These are phyloP conservation scores for Ligustrum vulgare DNA, from an alignment of 257 asterid genomes.

Conservation along the genomic window DNA sequence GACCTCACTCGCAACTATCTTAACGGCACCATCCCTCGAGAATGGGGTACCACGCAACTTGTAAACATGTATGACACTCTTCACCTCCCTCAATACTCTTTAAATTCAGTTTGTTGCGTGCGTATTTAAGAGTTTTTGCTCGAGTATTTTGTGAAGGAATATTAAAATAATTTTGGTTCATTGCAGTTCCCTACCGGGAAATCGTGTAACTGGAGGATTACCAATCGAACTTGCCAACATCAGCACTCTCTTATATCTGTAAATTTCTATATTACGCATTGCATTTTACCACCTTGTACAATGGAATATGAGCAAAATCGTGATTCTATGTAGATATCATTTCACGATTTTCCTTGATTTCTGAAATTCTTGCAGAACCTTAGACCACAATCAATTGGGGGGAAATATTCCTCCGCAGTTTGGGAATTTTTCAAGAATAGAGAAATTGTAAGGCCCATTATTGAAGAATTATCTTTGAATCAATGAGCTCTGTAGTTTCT, in stretches of 20 bases:
- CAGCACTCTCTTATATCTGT: slow-evolving; percentile 57
- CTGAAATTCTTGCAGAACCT: slow-evolving; percentile 26
- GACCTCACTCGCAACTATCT: slow-evolving; percentile 71
- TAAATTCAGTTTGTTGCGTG: background rate
- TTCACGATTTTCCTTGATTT: background rate
- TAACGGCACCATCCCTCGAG: slow-evolving; percentile 62
- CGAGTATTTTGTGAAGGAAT: background rate
- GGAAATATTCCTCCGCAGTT: slow-evolving; percentile 71
- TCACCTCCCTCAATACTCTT: background rate
- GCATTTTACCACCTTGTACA: background rate
- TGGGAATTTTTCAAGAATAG: slow-evolving; percentile 48
- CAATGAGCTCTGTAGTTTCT: background rate
- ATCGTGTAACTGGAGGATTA: slow-evolving; percentile 57
- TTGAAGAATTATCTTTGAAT: background rate
- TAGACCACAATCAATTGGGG: slow-evolving; percentile 64
- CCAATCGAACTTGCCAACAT: slow-evolving; percentile 63
- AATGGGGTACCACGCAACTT: slow-evolving; percentile 76
- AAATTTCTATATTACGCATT: slow-evolving; percentile 20
- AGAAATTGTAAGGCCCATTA: slow-evolving; percentile 47
- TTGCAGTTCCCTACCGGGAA: slow-evolving; percentile 62
- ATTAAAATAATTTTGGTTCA: background rate
- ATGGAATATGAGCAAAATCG: background rate
- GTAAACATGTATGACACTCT: slow-evolving; percentile 42
- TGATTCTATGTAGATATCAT: background rate
- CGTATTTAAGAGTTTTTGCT: background rate